Evolutionary conservation across 768 basidiomycete genomes (phyloP).

Genomic region (Trichaptum fuscoviolaceum): DNA sequence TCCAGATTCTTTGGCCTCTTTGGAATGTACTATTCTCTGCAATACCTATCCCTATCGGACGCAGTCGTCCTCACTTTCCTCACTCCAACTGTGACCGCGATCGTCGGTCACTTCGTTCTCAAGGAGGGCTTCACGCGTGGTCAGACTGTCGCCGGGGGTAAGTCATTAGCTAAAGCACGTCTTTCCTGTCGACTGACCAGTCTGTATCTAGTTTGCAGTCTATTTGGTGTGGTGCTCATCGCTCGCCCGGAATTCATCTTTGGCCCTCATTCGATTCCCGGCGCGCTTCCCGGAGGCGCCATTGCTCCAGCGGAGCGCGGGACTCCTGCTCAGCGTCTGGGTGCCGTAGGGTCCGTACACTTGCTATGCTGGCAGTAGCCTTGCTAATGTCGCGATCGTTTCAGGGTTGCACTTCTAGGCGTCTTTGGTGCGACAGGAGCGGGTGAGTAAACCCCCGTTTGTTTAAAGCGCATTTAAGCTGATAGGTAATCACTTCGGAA

Average conservation of each 20-base stretch:
- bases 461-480: not conserved
- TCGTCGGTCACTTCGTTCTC: slow-evolving; percentile 57
- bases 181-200: not conserved
- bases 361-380: not conserved
- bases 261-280: slow-evolving; percentile 27
- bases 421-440: slow-evolving; percentile 63
- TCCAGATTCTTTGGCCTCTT: slow-evolving; percentile 67
- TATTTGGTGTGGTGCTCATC: slow-evolving; percentile 75
- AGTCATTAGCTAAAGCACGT: slow-evolving; percentile 11
- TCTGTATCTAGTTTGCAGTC: slow-evolving; percentile 46
- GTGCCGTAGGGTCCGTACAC: slow-evolving; percentile 50
- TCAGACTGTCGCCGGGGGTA: slow-evolving; percentile 53
- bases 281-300: slow-evolving; percentile 8
- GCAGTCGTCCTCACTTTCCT: slow-evolving; percentile 75
- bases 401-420: slow-evolving; percentile 58
- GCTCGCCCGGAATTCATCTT: slow-evolving; percentile 76
- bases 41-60: slow-evolving; percentile 75
- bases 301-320: slow-evolving; percentile 13
- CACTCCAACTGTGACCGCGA: slow-evolving; percentile 56
- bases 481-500: slow-evolving; percentile 13
- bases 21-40: slow-evolving; percentile 64
- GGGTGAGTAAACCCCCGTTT: slow-evolving; percentile 39
- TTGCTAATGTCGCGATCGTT: not conserved
- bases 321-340: slow-evolving; percentile 37
- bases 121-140: slow-evolving; percentile 51